Evolutionary conservation across 2,329 filamentous ascomycete genomes (phyloP), one percentile per base, ranked within the genome.

Genomic region (Fusarium illudens): DNA sequence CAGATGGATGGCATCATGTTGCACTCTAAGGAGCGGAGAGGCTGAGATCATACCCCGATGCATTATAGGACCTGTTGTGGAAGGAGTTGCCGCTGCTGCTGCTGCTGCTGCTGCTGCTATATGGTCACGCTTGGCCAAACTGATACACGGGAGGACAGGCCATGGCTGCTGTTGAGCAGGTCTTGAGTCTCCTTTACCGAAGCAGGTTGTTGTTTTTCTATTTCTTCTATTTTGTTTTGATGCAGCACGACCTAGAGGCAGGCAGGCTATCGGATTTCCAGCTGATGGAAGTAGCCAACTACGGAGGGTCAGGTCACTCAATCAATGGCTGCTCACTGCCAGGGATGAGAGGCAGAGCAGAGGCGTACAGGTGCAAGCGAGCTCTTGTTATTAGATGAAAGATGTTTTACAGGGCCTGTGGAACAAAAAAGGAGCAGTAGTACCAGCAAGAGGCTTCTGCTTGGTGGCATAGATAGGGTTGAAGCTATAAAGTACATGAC

Each of bases 31-130:
- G 63, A 46, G 64, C 58, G 56, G 64, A 70, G 67, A 68, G 60
- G 62, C 68, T 64, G 52, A 62, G 62, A 74, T 73, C 71, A 72
- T 68, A 72, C 71, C 67, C 70, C 67, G 71, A 70, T 73, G 72
- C 71, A 75, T 75, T 67, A 74, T 66, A 65, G 65, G 73, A 72
- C 61, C 63, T 71, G 65, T 63, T 62, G 64, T 58, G 68, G 59
- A 64, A 65, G 71, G 72, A 68, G 64, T 46, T 46, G 39, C n/a
- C 39, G 22, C 15, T 46, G 39, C 29, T 30, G 29, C 29, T 30
- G 29, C 13, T 46, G 39, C 22, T 46, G 27, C n/a, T 46, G 46
- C 71, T 71, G 56, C 68, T 62, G 56, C 42, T 54, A 56, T 69
- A 63, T 65, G 66, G 53, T 44, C 66, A 17, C 17, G 39, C 22